Base-by-base conservation (phyloP, 495 filamentous ascomycete genomes). In the Tetracladium marchalianum region DNA sequence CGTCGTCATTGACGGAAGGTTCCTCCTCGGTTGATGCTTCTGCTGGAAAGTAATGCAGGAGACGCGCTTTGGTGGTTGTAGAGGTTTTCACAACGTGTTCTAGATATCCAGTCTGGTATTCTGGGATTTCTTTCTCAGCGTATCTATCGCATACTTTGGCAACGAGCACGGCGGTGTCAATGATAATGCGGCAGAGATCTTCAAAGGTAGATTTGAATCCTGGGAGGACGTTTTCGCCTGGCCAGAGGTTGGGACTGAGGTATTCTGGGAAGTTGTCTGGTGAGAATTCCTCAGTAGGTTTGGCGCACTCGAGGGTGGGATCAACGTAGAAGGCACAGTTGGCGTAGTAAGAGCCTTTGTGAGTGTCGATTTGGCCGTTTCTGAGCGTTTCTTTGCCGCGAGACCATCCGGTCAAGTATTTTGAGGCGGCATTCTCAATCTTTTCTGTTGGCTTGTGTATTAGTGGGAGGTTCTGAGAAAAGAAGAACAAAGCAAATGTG, bases 281-380 rank as follows among this genome's bases (percentile, higher is more conserved):
- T 51, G 76, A 77, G 50, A 73, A 77, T 41, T 77, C 66, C 5
- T 66, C 66, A 1, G 80, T 74, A 2, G 72, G 73, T 16, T 57
- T 72, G 6, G 81, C 80, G 39, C 74, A 76, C 10, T 78, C 68
- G 5, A 87, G 68, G 1, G 56, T 46, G 1, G 78, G 70, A 50
- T 85, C 75, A 41, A 90, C 78, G 62, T 92, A 90, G 71, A 95
- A 96, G 42, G 85, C 85, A 63, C 88, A 95, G 66, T 97, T 96
- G 60, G 90, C 82, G 62, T 97, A 99, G 72, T 85, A 99, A 13
- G 87, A 94, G 44, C 92, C 92, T 68, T 99, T 99, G 10, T 85
- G 74, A 5, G 84, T 95, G 56, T 99, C 92, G 53, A 89, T 86
- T 47, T 82, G 81, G 49, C 90, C 87, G 58, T 84, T 80, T 52